Conservation (phyloP, 495 filamentous ascomycete species). For the Aspergillus coremiiformis region DNA sequence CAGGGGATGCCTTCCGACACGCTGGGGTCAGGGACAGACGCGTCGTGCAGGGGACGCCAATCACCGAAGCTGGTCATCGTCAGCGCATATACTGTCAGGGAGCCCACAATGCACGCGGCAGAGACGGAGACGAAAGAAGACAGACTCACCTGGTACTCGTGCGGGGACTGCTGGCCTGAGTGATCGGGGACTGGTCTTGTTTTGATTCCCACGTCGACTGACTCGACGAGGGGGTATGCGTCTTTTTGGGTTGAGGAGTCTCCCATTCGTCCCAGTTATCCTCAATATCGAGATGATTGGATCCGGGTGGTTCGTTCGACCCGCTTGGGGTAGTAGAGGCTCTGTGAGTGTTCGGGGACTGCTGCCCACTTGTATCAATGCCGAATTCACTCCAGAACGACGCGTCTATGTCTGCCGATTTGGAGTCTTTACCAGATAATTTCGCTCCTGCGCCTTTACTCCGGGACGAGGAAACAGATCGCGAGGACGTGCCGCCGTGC, state of each 20-base stretch:
- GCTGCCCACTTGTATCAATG: conserved; percentile 46
- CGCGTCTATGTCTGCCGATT: conserved; percentile 37
- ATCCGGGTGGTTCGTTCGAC: conserved; percentile 27
- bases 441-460: conserved; percentile 27
- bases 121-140: conserved; percentile 12
- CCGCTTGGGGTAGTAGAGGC: conserved; percentile 27
- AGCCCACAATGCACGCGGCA: conserved; percentile 7
- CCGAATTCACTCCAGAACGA: conserved; percentile 50
- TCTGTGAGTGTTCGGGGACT: conserved; percentile 30
- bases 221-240: conserved; percentile 42
- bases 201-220: conserved; percentile 40
- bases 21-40: conserved; percentile 28
- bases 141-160: conserved; percentile 47
- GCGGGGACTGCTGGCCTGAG: conserved; percentile 42
- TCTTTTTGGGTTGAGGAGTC: conserved; percentile 41
- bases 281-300: conserved; percentile 47
- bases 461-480: conserved; percentile 31
- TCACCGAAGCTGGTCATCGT: conserved; percentile 35
- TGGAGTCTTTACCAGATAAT: conserved; percentile 43
- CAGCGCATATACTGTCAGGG: conserved; percentile 19
- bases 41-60: conserved; percentile 27
- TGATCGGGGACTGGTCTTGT: conserved; percentile 39
- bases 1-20: conserved; percentile 57
- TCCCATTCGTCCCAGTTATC: conserved; percentile 72
- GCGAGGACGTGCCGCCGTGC: conserved; percentile 28